Evolutionary conservation across 371 early-diverging fungal genomes (phyloP), one percentile per base, ranked within the genome.

Genomic region (Blakeslea trispora): DNA sequence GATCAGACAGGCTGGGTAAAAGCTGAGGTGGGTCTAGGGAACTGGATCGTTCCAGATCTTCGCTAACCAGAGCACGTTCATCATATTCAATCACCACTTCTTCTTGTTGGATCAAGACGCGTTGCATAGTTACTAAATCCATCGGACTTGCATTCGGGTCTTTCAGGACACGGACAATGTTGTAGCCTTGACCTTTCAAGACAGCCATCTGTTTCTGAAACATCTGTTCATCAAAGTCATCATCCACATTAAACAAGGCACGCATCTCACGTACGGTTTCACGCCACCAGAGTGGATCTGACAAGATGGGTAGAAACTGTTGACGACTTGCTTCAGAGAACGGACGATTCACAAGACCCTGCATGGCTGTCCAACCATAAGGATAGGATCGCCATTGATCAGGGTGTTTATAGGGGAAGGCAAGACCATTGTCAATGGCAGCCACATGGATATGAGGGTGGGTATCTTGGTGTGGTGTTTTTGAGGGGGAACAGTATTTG

Each of bases 371-470:
- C 96, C 94, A 94, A 7, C 91, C 94, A 71, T 87, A 92, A 3
- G 96, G 96, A 58, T 94, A 96, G 0, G 91, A 89, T 8, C 93
- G 78, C 88, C 89, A 90, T 47, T 87, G 75, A 69, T 96, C 92
- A 0, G 96, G 96, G 64, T 96, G 96, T 62, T 96, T 93, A 66
- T 84, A 91, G 0, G 96, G 96, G 55, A 95, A 95, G 0, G 95
- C 91, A 11, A 96, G 80, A 2, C 96, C 96, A 64, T 96, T 91
- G 68, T 96, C 96, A 44, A 96, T 96, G 19, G 92, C 94, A 0
- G 92, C 92, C 15, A 94, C 71, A 52, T 84, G 83, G 15, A 87
- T 66, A 58, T 84, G 86, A 2, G 39, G 34, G 57, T 41, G 63
- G 43, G 21, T 62, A 51, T 60, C n/a, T n/a, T n/a, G n/a, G 23